These are phyloP conservation scores for Lactarius tabidus DNA, from an alignment of 768 basidiomycete species.

Conservation along the genomic window DNA sequence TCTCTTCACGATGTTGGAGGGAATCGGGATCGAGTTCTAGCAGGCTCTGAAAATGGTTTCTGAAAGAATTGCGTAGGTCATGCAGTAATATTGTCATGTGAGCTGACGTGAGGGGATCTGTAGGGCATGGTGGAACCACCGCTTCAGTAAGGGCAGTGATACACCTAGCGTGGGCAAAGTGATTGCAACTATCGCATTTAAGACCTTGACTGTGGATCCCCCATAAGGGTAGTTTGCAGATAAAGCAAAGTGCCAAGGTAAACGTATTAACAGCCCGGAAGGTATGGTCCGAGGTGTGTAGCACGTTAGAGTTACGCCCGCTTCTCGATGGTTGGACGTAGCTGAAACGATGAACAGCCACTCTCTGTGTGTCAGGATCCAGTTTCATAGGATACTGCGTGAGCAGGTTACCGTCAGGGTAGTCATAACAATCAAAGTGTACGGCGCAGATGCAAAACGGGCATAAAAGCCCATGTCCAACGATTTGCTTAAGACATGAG, in stretches of 20 bases:
- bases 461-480: slow-evolving; percentile 70
- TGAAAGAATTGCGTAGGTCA: slow-evolving; percentile 53
- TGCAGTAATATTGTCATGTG: slow-evolving; percentile 51
- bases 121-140: slow-evolving; percentile 40
- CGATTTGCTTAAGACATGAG: slow-evolving; percentile 49
- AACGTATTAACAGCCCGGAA: slow-evolving; percentile 65
- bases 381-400: slow-evolving; percentile 47
- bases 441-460: slow-evolving; percentile 64
- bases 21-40: slow-evolving; percentile 45
- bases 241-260: slow-evolving; percentile 64
- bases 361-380: slow-evolving; percentile 47
- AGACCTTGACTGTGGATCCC: slow-evolving; percentile 60
- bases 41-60: slow-evolving; percentile 46
- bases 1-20: slow-evolving; percentile 57
- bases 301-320: slow-evolving; percentile 23
- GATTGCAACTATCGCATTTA: slow-evolving; percentile 57
- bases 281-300: slow-evolving; percentile 41
- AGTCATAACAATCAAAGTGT: slow-evolving; percentile 78
- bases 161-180: slow-evolving; percentile 59
- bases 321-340: slow-evolving; percentile 37
- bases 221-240: slow-evolving; percentile 71
- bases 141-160: slow-evolving; percentile 27
- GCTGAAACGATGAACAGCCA: slow-evolving; percentile 63
- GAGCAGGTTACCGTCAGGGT: slow-evolving; percentile 57
- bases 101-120: slow-evolving; percentile 38